Conservation (phyloP, 2,329 filamentous ascomycete genomes). For the Exophiala viscosa region DNA sequence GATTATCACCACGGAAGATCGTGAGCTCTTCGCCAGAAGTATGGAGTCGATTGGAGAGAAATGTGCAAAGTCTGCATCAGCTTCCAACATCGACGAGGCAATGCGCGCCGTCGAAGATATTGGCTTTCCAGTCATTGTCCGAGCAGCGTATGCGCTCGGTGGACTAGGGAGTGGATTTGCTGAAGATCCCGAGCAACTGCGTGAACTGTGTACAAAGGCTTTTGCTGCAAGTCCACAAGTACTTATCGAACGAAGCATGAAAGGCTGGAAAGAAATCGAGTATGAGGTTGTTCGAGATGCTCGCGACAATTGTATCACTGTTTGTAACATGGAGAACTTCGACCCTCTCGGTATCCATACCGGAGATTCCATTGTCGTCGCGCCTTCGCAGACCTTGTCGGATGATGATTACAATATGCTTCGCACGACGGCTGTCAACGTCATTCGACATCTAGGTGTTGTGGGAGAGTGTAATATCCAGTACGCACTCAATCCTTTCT, state of each 20-base stretch:
- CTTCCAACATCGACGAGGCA: slow-evolving; percentile 82
- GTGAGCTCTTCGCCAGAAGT: slow-evolving; percentile 92
- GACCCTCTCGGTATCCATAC: slow-evolving; percentile 97
- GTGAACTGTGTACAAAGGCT: slow-evolving; percentile 88
- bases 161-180: slow-evolving; percentile 95
- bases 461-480: slow-evolving; percentile 99
- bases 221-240: slow-evolving; percentile 94
- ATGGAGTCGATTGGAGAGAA: slow-evolving; percentile 99
- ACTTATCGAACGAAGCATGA: slow-evolving; percentile 96
- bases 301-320: slow-evolving; percentile 96
- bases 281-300: slow-evolving; percentile 97
- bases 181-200: slow-evolving; percentile 75
- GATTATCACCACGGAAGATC: slow-evolving; percentile 97
- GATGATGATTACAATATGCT: slow-evolving; percentile 99
- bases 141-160: slow-evolving; percentile 92
- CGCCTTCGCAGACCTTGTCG: slow-evolving; percentile 91
- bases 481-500: slow-evolving; percentile 93
- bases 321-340: slow-evolving; percentile 99
- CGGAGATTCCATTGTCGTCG: slow-evolving; percentile 96
- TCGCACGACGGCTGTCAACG: slow-evolving; percentile 91
- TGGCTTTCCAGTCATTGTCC: slow-evolving; percentile 93
- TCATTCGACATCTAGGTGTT: slow-evolving; percentile 93
- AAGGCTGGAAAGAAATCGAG: slow-evolving; percentile 99
- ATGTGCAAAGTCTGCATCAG: slow-evolving; percentile 94
- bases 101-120: slow-evolving; percentile 84